Percentiles rank a stretch among this genome's conserved stretches.
These are phyloP conservation scores for Carex myosuroides DNA, from an alignment of 176 grass and related monocot species.

Conservation along the genomic window DNA sequence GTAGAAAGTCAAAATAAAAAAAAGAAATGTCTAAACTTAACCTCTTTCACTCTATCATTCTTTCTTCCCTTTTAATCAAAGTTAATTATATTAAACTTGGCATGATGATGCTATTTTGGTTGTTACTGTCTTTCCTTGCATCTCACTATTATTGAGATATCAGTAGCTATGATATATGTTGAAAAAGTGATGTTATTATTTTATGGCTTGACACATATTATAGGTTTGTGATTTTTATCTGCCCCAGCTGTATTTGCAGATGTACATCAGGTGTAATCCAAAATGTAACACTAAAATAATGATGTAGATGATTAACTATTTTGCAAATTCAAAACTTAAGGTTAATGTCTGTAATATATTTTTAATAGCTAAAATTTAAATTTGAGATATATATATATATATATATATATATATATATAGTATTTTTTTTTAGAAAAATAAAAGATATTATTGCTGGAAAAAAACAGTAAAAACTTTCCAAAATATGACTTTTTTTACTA, in stretches of 20 bases:
- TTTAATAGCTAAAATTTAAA: neutral
- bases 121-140: neutral
- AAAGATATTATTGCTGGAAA: too few relatives aligned
- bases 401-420: too few relatives aligned
- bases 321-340: neutral
- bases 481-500: too few relatives aligned
- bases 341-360: neutral
- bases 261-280: neutral
- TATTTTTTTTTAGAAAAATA: too few relatives aligned
- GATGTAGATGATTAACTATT: neutral
- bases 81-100: conserved; percentile 13
- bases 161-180: conserved; percentile 3
- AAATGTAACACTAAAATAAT: neutral
- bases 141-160: neutral
- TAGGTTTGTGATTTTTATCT: neutral
- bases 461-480: too few relatives aligned
- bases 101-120: neutral
- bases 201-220: neutral
- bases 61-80: conserved; percentile 26
- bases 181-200: neutral
- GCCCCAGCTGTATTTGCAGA: neutral
- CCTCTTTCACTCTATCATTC: conserved; percentile 15
- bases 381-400: neutral
- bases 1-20: conserved; percentile 18
- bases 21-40: conserved; percentile 8